Percentiles rank a stretch among this genome's conserved stretches.
Evolutionary conservation across 441 rosid species (phyloP).

Genomic region (Metrosideros polymorpha): DNA sequence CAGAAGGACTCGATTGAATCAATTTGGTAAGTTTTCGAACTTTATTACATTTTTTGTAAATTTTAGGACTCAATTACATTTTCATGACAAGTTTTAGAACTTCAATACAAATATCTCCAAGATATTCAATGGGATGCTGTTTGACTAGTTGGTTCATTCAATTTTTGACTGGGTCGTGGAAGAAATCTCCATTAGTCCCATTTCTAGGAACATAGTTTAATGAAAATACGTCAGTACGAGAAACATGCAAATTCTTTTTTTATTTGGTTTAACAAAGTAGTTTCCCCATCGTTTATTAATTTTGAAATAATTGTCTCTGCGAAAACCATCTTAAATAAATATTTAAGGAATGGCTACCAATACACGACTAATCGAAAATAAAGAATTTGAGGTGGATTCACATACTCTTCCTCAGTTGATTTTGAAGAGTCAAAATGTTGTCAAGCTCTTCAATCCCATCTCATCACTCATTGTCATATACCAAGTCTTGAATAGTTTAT

Average conservation of each 20-base stretch:
- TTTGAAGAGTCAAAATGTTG: background rate
- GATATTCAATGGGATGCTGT: too few species aligned
- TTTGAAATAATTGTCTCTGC: background rate
- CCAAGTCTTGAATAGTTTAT: background rate
- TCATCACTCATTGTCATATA: background rate
- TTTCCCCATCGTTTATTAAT: background rate
- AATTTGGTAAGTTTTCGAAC: too few species aligned
- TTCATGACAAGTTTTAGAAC: too few species aligned
- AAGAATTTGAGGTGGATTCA: background rate
- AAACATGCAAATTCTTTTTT: background rate
- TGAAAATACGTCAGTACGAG: too few species aligned
- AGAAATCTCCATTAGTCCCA: background rate
- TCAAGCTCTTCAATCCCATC: background rate
- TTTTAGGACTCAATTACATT: too few species aligned
- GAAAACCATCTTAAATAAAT: background rate
- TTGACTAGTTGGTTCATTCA: background rate
- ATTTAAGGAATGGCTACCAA: background rate
- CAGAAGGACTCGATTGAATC: too few species aligned
- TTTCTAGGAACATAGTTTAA: background rate
- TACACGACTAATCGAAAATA: background rate
- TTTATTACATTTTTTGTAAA: too few species aligned
- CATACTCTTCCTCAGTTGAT: background rate
- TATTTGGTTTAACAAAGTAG: background rate
- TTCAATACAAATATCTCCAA: too few species aligned
- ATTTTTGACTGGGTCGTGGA: background rate